phyloP scores from a whole-genome alignment of 306 rosid genomes.

The Luffa aegyptiaca region DNA sequence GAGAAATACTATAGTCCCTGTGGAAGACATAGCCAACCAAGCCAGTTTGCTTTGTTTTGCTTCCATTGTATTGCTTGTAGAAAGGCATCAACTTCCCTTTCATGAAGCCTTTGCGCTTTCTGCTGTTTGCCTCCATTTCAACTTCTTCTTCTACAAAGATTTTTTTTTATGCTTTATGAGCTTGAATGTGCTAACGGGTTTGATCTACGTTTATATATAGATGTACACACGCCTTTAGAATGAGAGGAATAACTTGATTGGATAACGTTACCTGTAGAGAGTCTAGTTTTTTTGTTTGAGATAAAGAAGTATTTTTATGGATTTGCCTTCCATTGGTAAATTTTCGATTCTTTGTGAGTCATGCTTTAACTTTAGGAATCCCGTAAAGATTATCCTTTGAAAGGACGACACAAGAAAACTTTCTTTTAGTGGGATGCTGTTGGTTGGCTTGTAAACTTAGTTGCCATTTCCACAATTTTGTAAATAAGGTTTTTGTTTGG shows the following conservation, averaged over 20 bases:
- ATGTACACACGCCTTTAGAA: neutral
- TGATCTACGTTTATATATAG: neutral
- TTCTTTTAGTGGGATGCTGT: neutral
- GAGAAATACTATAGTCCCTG: conserved; percentile 18
- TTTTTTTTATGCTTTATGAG: neutral
- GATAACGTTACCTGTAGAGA: neutral
- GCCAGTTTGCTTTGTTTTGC: conserved; percentile 35
- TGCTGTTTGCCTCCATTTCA: conserved; percentile 11
- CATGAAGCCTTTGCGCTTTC: conserved; percentile 47
- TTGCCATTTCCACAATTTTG: too few relatives aligned
- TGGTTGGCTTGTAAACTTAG: neutral
- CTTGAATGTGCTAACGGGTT: neutral
- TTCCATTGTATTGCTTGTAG: conserved; percentile 33
- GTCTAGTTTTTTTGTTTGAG: neutral
- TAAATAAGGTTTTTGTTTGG: too few relatives aligned
- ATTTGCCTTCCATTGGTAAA: neutral
- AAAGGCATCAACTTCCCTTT: conserved; percentile 52
- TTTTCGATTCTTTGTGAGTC: neutral
- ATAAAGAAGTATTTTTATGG: neutral
- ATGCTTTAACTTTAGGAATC: neutral
- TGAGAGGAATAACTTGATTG: neutral
- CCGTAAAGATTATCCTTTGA: neutral
- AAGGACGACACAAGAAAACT: neutral
- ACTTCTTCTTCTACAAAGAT: neutral
- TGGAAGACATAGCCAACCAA: conserved; percentile 38